phyloP scores from a whole-genome alignment of 1,139 yeast genomes.

The Taiozyma sp. region DNA sequence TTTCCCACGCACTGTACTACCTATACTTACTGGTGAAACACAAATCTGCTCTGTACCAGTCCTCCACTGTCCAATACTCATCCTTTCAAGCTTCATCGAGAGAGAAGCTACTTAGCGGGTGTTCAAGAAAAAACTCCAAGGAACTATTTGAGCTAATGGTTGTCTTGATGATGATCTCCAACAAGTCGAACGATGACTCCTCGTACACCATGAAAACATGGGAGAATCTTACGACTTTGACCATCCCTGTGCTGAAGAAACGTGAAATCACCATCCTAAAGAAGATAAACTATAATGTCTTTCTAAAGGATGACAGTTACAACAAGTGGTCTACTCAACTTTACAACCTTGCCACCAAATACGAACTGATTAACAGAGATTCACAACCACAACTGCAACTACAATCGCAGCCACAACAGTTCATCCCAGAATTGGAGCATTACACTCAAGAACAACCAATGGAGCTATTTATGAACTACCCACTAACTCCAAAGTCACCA shows the following conservation, averaged over 20 bases:
- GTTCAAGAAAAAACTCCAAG: conserved; percentile 1
- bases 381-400: conserved; percentile 3
- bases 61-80: not conserved
- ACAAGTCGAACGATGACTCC: conserved; percentile 46
- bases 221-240: conserved; percentile 27
- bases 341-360: conserved; percentile 4
- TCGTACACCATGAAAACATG: conserved; percentile 50
- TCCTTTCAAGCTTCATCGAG: conserved; percentile 7
- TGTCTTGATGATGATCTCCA: conserved; percentile 39
- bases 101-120: conserved; percentile 9
- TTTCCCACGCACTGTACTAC: conserved; percentile 17
- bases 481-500: conserved; percentile 21
- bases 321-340: conserved; percentile 8
- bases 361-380: conserved; percentile 6
- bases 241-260: conserved; percentile 9
- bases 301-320: conserved; percentile 7
- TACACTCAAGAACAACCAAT: conserved; percentile 1
- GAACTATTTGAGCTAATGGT: conserved; percentile 17
- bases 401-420: not conserved
- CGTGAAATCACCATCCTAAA: conserved; percentile 18
- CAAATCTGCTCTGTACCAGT: conserved; percentile 3
- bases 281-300: conserved; percentile 19
- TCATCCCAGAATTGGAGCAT: not conserved
- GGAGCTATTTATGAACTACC: not conserved
- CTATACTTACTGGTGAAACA: conserved; percentile 11